Evolutionary conservation across 148 eudicot species (phyloP), one percentile per base, ranked within the genome.

Genomic region (Diospyros kaki): DNA sequence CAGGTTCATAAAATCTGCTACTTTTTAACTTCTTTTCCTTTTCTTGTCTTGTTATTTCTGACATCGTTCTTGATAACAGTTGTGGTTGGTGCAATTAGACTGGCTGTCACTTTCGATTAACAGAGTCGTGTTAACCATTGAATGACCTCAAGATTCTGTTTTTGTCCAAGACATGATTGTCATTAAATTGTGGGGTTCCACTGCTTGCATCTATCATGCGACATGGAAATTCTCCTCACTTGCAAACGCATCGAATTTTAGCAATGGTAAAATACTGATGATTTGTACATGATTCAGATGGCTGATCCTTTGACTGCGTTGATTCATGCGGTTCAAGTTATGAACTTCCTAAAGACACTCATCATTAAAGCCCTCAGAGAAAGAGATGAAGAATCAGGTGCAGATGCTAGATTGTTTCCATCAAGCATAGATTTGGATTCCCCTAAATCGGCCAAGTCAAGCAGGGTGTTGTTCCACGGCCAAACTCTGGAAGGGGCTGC

Each of bases 241-340:
- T 71, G 61, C 52, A 73, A 18, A 10, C 45, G 18, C 66, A 42
- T 72, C 17, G 14, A 13, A 46, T 50, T 7, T 73, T 28, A 44
- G 39, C 44, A 45, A 13, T 45, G 55, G 53, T 46, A 60, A 18
- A 10, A 28, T 3, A 48, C 58, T 44, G 17, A 38, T 40, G 41
- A 2, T 59, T 68, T 7, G 17, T 11, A 53, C 10, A 28, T 15
- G 46, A 71, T 83, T 83, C 94, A 94, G 98, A 89, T 94, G 98
- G 93, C 88, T 3, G 98, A 94, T 85, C 97, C 98, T 73, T 78
- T 93, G 85, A 93, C 97, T 48, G 98, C 97, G 17, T 52, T 93
- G 75, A 91, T 91, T 75, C 98, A 93, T 72, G 97, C 98, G 4
- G 97, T 94, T 73, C 98, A 89, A 89, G 97, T 91, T 5, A 94